A percentile compares a stretch with the other conserved stretches of the same genome.
phyloP scores from a whole-genome alignment of 768 basidiomycete genomes.

The Sporobolomyces pararoseus region DNA sequence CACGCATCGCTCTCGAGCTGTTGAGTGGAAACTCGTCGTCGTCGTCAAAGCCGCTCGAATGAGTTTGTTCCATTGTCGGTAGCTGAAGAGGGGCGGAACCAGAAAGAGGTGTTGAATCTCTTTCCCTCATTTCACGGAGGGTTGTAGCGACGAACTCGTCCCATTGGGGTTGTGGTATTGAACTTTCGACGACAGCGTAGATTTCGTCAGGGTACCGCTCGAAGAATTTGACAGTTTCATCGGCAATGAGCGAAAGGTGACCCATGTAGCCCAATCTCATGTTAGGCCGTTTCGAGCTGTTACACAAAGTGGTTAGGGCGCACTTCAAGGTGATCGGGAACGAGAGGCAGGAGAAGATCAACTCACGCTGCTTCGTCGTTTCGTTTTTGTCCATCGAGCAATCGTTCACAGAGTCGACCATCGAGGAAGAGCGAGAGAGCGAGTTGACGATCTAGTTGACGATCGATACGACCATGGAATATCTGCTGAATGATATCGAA shows the following conservation, averaged over 20 bases:
- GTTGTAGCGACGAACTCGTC: slow-evolving; percentile 80
- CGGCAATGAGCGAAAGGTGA: slow-evolving; percentile 87
- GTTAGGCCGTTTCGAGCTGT: slow-evolving; percentile 22
- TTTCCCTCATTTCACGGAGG: slow-evolving; percentile 78
- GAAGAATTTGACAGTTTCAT: slow-evolving; percentile 85
- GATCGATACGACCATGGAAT: slow-evolving; percentile 77
- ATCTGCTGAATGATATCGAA: slow-evolving; percentile 96
- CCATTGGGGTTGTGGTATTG: slow-evolving; percentile 77
- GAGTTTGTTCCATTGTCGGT: slow-evolving; percentile 6
- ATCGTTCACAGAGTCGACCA: slow-evolving; percentile 72
- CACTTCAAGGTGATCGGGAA: slow-evolving; percentile 53
- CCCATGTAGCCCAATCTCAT: slow-evolving; percentile 87
- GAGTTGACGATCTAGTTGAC: slow-evolving; percentile 78
- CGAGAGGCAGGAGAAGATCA: slow-evolving; percentile 46
- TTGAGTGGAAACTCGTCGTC: slow-evolving; percentile 46
- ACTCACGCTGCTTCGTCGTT: slow-evolving; percentile 72
- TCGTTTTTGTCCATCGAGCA: slow-evolving; percentile 75
- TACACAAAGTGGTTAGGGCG: slow-evolving; percentile 35
- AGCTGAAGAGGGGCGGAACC: slow-evolving; percentile 51
- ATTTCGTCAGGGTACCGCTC: slow-evolving; percentile 81
- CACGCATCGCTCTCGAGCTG: slow-evolving; percentile 26
- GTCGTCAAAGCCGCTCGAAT: slow-evolving; percentile 35
- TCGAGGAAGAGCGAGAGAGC: slow-evolving; percentile 81
- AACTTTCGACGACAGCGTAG: slow-evolving; percentile 60
- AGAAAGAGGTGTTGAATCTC: slow-evolving; percentile 73